Conservation (phyloP, 371 early-diverging fungal genomes). For the Mortierella sp. region DNA sequence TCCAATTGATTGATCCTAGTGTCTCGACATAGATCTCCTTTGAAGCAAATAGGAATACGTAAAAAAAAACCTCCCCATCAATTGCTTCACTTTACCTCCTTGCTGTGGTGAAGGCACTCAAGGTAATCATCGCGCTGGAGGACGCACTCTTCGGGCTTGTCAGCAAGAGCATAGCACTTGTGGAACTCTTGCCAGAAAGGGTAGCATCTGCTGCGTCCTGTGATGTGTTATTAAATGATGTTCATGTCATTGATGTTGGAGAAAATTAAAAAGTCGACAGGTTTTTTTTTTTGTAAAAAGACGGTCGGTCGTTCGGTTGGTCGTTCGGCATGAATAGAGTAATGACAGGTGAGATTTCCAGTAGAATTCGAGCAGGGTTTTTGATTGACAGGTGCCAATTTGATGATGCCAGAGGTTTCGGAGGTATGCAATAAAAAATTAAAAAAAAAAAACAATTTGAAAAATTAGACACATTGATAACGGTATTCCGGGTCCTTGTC, state of each 20-base stretch:
- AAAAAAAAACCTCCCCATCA: background rate
- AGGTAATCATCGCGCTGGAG: constrained; percentile 83
- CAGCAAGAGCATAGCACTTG: constrained; percentile 84
- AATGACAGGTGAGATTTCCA: no score
- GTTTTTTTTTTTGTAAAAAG: no score
- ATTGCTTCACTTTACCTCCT: constrained; percentile 68
- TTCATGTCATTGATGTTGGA: background rate
- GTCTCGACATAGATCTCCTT: no score
- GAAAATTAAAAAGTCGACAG: background rate
- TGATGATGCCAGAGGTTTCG: no score
- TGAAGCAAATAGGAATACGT: no score
- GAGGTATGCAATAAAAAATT: background rate
- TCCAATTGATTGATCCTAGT: background rate
- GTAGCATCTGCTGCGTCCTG: constrained; percentile 88
- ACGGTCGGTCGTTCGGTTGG: no score
- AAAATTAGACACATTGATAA: no score
- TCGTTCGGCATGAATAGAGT: no score
- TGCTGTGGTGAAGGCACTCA: constrained; percentile 87
- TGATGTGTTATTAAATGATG: constrained; percentile 3
- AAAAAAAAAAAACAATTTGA: no score
- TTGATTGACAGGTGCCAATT: no score
- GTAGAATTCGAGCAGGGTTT: no score
- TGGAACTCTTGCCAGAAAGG: constrained; percentile 89
- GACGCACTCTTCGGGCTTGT: constrained; percentile 78
- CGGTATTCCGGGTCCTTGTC: no score